Evolutionary conservation across 495 filamentous ascomycete genomes (phyloP), one percentile per base, ranked within the genome.

Genomic region (Elasticomyces elasticus): DNA sequence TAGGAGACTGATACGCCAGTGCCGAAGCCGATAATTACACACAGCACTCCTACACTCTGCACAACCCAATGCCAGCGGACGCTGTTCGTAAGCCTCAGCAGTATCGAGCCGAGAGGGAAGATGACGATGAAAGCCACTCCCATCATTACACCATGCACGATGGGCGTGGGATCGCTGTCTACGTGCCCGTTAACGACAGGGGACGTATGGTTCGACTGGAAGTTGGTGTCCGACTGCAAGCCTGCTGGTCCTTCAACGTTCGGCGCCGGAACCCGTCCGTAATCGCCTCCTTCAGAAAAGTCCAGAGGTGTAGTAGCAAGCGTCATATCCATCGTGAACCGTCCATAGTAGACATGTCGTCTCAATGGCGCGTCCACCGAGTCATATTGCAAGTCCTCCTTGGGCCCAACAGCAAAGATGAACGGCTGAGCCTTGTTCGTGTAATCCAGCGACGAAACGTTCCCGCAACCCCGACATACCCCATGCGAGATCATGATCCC

Each of bases 401-500:
- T 58, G 27, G 54, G 59, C 5, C 81, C 81, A 13, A 74, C 59
- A 12, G 75, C 81, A 57, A 76, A 85, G 40, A 82, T 76, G 66
- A 81, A 76, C 12, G 69, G 62, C 45, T 75, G 67, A 0, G 64
- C 42, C 1, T 61, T 69, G 43, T 62, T 71, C 26, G 42, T 60
- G 5, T 69, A 59, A 57, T 75, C 65, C 17, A 79, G 56, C 22
- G 56, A 51, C 20, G 67, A 63, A 72, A 73, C 79, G 15, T 54
- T 60, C n/a, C 67, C 70, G 63, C 79, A 83, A 59, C 69, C 68
- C 23, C 69, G 70, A 1, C 68, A 74, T 54, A 77, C 76, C 33
- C 74, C 71, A 31, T 67, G 61, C 1, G 69, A 64, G 9, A 73
- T 74, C 3, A 72, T 76, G 4, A 64, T 54, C 17, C 38, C 48